Percentiles rank a stretch among this genome's conserved stretches.
Conservation (phyloP, 805 yeast species). For the Spathaspora sp. region DNA sequence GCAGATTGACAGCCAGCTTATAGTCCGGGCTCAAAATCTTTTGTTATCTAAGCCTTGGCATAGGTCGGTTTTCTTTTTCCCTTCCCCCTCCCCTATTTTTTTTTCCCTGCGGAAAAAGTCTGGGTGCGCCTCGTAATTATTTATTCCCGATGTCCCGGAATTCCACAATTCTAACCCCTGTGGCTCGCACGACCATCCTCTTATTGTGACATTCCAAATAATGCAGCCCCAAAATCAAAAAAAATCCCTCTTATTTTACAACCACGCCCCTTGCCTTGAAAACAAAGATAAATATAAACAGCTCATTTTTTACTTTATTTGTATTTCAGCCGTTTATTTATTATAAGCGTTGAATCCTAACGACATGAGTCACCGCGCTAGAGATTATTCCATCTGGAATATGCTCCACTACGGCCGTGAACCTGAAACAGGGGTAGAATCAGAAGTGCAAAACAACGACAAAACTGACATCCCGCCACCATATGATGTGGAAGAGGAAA, state of each 20-base stretch:
- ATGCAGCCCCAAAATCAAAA: not conserved
- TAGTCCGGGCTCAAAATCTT: no score
- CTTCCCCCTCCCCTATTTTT: no score
- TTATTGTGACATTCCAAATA: not conserved
- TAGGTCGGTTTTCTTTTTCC: no score
- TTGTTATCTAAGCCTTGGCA: no score
- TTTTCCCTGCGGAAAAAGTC: no score
- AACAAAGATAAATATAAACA: not conserved
- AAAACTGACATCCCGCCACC: not conserved
- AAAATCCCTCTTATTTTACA: not conserved
- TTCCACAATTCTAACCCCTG: not conserved
- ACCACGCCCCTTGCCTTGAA: not conserved
- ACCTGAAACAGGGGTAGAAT: not conserved
- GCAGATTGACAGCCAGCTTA: no score
- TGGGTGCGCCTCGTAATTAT: no score
- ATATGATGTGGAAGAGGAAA: not conserved
- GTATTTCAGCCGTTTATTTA: not conserved
- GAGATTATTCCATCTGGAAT: slow-evolving; percentile 16
- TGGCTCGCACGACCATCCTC: not conserved
- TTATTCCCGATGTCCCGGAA: not conserved
- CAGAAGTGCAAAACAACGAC: not conserved
- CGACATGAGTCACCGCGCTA: slow-evolving; percentile 11
- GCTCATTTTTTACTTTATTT: not conserved
- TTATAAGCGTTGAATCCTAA: not conserved
- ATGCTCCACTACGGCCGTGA: slow-evolving; percentile 13